phyloP scores from a whole-genome alignment of 148 eudicot species.

The Rhododendron vialii region DNA sequence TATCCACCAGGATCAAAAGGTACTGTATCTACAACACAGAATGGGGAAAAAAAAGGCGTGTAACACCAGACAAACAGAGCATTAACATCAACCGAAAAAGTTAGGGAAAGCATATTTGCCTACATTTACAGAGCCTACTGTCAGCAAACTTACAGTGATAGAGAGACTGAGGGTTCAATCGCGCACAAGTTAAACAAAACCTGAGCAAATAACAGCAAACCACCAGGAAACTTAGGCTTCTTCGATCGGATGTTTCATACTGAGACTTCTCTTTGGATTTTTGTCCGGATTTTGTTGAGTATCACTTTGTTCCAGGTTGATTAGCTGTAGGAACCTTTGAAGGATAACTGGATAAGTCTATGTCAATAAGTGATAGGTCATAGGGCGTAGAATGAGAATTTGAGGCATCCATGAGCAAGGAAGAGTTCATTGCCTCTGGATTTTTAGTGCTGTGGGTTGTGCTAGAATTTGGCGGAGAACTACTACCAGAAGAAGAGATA shows the following conservation, averaged over 20 bases:
- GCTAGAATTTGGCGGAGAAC: constrained; percentile 35
- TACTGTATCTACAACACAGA: background rate
- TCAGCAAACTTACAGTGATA: background rate
- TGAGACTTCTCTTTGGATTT: background rate
- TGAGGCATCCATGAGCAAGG: constrained; percentile 57
- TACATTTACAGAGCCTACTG: constrained; percentile 22
- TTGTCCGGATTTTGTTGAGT: background rate
- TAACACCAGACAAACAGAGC: background rate
- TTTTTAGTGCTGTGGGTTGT: constrained; percentile 16
- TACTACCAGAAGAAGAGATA: constrained; percentile 52
- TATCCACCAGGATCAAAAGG: background rate
- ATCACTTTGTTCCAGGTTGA: constrained; percentile 46
- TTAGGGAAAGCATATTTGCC: background rate
- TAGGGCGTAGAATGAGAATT: constrained; percentile 47
- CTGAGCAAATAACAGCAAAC: background rate
- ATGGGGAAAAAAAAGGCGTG: background rate
- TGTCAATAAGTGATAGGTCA: constrained; percentile 65
- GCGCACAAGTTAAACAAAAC: background rate
- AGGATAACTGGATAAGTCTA: constrained; percentile 60
- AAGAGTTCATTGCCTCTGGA: constrained; percentile 44
- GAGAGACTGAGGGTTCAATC: background rate
- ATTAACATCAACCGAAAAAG: background rate
- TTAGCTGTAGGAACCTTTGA: constrained; percentile 53
- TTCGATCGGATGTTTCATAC: background rate
- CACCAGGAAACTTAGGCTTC: background rate